Conservation (phyloP, 257 asterid species). For the Ophiorrhiza pumila region DNA sequence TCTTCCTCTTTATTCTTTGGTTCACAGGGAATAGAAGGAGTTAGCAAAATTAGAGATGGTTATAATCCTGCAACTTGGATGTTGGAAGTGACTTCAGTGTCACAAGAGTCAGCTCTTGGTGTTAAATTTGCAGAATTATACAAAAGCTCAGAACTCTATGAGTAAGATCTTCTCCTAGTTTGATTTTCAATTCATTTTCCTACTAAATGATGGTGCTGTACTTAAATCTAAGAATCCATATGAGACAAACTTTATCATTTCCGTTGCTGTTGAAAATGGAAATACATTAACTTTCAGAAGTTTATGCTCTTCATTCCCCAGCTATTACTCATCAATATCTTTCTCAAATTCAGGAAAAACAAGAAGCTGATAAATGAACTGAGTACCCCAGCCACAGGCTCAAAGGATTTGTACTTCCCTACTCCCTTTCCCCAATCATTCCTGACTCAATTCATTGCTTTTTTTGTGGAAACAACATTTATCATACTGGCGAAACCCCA, state of each 20-base stretch:
- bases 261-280: not conserved
- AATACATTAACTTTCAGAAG: not conserved
- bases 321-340: conserved; percentile 13
- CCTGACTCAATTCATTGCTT: conserved; percentile 63
- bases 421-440: conserved; percentile 59
- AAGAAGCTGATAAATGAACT: conserved; percentile 60
- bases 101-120: conserved; percentile 58
- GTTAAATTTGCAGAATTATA: conserved; percentile 55
- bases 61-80: conserved; percentile 95
- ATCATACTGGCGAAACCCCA: conserved; percentile 83
- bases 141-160: conserved; percentile 56
- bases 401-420: conserved; percentile 51
- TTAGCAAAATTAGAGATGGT: conserved; percentile 46
- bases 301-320: not conserved
- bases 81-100: conserved; percentile 64
- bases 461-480: conserved; percentile 80
- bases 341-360: conserved; percentile 75
- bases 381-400: conserved; percentile 49
- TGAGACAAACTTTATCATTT: not conserved
- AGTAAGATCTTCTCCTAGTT: conserved; percentile 24
- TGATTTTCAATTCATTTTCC: not conserved
- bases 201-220: not conserved
- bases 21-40: conserved; percentile 7
- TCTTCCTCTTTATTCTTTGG: conserved; percentile 22
- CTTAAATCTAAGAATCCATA: too few species aligned